Percentiles rank a stretch among this genome's conserved stretches.
Conservation (phyloP, 495 filamentous ascomycete genomes). For the Penicillium riverlandense region DNA sequence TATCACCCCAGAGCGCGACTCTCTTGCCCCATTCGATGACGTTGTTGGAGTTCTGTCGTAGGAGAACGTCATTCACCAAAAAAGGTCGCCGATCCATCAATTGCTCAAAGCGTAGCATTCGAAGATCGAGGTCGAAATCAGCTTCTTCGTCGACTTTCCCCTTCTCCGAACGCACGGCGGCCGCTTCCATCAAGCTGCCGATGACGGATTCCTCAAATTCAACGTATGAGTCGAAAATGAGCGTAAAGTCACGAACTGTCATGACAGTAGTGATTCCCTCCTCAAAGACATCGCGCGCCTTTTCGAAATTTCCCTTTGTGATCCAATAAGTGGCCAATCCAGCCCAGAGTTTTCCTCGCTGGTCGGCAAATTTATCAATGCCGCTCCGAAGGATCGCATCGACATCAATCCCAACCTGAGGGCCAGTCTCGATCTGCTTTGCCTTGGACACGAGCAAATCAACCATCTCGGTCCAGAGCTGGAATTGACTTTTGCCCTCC, state of each 20-base stretch:
- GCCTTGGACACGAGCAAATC: conserved; percentile 90
- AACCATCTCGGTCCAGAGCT: conserved; percentile 98
- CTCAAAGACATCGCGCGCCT: conserved; percentile 87
- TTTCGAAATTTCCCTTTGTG: conserved; percentile 84
- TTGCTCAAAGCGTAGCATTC: conserved; percentile 97
- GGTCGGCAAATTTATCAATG: conserved; percentile 86
- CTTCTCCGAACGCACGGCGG: conserved; percentile 73
- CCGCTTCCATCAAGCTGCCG: conserved; percentile 79
- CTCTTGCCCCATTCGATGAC: conserved; percentile 97
- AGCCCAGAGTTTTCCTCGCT: conserved; percentile 94
- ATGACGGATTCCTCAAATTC: conserved; percentile 98
- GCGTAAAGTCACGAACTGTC: conserved; percentile 97
- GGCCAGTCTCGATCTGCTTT: conserved; percentile 72
- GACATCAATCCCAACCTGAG: conserved; percentile 77
- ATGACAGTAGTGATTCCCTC: conserved; percentile 97
- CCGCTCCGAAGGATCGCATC: conserved; percentile 92
- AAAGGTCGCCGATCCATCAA: conserved; percentile 97
- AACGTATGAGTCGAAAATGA: conserved; percentile 92
- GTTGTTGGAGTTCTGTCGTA: conserved; percentile 94
- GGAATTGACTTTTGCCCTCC: conserved; percentile 88
- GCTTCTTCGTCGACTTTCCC: conserved; percentile 75
- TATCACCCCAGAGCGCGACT: conserved; percentile 90
- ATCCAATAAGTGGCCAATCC: conserved; percentile 97
- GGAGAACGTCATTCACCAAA: conserved; percentile 90
- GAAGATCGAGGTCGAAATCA: conserved; percentile 92